Base-by-base conservation (phyloP, 768 basidiomycete species). In the Termitomyces sp. region DNA sequence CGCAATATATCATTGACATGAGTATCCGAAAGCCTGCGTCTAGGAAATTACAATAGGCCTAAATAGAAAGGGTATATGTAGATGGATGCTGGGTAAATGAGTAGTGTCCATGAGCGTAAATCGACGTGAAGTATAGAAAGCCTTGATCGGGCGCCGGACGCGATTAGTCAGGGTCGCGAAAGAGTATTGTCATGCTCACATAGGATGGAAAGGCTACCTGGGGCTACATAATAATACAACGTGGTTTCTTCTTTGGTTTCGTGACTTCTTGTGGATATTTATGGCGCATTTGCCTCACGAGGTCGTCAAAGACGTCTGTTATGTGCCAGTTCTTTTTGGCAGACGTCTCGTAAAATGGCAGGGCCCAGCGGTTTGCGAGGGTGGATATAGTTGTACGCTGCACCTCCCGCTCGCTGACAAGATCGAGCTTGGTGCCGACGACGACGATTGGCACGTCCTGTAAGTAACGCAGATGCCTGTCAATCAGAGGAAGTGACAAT, bases 321-420 rank as follows among this genome's bases (percentile, higher is more conserved):
- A 94, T 81, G 66, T 93, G 85, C 91, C 89, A 91, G 68, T 92
- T 86, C 51, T 84, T 80, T 72, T 93, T 94, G 10, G 92, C 90
- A n/a, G 91, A 92, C 3, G 92, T 94, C 75, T 94, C 92, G 69
- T 89, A 93, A 68, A 91, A 89, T 10, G 81, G 89, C n/a, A 91
- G 74, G 14, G 78, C 77, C 91, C 91, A 92, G 2, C 79, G 79
- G 37, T 72, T 77, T 20, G 87, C 83, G 11, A 91, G 81, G 10
- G 83, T 74, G 68, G 88, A 83, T 38, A 92, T 88, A 0, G 83
- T 84, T 46, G 70, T 76, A 50, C 81, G 78, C 17, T 85, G 83
- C 6, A 95, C 89, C 69, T 94, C 91, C 37, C 94, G 83, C 71
- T 95, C 93, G 61, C 83, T 86, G 32, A 82, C 83, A 43, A 95